phyloP scores from a whole-genome alignment of 345 rosid genomes.

The Bruguiera sexangula region DNA sequence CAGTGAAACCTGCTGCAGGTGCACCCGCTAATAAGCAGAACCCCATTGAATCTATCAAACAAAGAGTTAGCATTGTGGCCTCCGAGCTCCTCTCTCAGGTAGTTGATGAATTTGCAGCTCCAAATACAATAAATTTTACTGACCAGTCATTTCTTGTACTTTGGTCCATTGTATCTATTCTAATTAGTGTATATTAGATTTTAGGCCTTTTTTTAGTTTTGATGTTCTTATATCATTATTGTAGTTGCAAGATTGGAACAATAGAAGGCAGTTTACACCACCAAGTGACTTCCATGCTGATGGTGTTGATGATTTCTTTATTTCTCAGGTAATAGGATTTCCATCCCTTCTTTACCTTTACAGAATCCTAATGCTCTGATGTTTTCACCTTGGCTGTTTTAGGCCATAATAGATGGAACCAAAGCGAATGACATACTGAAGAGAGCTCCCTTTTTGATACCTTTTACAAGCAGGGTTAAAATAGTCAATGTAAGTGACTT shows the following conservation, averaged over 20 bases:
- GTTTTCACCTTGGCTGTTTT: conserved; percentile 21
- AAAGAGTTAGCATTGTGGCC: conserved; percentile 65
- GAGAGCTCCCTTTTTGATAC: conserved; percentile 95
- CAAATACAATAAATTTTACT: not conserved
- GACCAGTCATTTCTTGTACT: not conserved
- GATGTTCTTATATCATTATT: conserved; percentile 10
- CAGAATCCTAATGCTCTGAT: not conserved
- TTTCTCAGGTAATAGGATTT: conserved; percentile 73
- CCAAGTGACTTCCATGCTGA: conserved; percentile 92
- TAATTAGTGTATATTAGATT: conserved; percentile 12
- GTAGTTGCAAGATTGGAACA: conserved; percentile 98
- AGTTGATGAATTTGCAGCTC: conserved; percentile 1
- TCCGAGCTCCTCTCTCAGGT: conserved; percentile 98
- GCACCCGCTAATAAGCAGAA: conserved; percentile 41
- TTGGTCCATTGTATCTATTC: not conserved
- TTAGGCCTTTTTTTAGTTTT: conserved; percentile 6
- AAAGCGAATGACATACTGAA: conserved; percentile 88
- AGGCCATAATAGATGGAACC: conserved; percentile 85
- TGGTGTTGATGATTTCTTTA: conserved; percentile 76
- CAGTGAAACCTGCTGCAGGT: conserved; percentile 42
- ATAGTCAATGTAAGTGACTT: conserved; percentile 76
- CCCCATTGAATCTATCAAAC: conserved; percentile 59
- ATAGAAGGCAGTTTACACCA: conserved; percentile 69
- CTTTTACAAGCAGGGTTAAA: conserved; percentile 94
- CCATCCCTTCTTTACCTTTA: conserved; percentile 15